Conservation (phyloP, 192 early-diverging fungal genomes). For the Kickxella alabastrina region DNA sequence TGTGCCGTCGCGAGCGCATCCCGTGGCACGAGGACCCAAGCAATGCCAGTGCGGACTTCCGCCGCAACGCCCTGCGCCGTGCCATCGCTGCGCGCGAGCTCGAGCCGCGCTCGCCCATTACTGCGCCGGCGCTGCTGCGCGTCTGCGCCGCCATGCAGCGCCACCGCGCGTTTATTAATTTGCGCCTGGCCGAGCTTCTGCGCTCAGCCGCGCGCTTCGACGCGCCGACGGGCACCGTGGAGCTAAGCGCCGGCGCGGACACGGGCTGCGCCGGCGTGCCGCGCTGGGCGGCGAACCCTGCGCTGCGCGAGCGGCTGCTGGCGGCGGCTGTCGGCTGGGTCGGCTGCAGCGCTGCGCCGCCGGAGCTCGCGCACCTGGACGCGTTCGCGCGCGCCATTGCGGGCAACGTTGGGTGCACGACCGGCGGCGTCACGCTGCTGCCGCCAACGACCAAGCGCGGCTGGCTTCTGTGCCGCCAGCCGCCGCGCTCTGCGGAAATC, state of each 20-base stretch:
- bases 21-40: constrained; percentile 46
- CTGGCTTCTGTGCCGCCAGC: constrained; percentile 41
- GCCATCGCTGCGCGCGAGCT: constrained; percentile 11
- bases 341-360: constrained; percentile 25
- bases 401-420: constrained; percentile 8
- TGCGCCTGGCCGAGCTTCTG: constrained; percentile 5
- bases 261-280: no score
- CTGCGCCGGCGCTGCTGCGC: constrained; percentile 6
- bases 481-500: constrained; percentile 24
- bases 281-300: constrained; percentile 17
- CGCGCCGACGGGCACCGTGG: constrained; percentile 6
- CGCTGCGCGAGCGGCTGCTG: constrained; percentile 39
- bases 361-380: constrained; percentile 33
- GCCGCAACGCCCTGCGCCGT: constrained; percentile 36
- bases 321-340: constrained; percentile 27
- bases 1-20: constrained; percentile 19
- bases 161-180: constrained; percentile 31
- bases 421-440: constrained; percentile 26
- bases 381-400: constrained; percentile 10
- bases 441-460: constrained; percentile 17
- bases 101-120: constrained; percentile 16
- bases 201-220: constrained; percentile 10
- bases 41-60: constrained; percentile 31
- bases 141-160: constrained; percentile 36
- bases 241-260: constrained; percentile 12